These are phyloP conservation scores for Roridomyces roridus DNA, from an alignment of 768 basidiomycete genomes.

Conservation along the genomic window DNA sequence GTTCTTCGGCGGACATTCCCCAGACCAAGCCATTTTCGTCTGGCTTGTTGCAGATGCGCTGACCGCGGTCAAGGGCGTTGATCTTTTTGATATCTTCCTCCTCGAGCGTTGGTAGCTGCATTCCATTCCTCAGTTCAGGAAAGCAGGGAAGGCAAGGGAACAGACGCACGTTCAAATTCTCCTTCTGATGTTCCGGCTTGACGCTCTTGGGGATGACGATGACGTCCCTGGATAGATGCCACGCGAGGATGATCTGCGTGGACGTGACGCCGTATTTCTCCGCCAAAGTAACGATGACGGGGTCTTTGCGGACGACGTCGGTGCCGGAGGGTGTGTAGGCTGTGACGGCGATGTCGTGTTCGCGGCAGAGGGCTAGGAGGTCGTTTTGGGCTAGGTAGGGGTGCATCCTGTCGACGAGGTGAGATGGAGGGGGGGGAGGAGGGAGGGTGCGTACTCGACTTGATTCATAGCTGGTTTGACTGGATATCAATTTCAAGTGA, in stretches of 20 bases:
- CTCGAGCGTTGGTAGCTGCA: conserved; percentile 43
- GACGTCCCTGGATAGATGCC: conserved; percentile 36
- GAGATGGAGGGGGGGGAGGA: too few relatives aligned
- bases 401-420: conserved; percentile 36
- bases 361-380: conserved; percentile 32
- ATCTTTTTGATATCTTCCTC: conserved; percentile 53
- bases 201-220: conserved; percentile 35
- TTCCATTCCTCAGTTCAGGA: too few relatives aligned
- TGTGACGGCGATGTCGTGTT: conserved; percentile 38
- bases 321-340: conserved; percentile 38
- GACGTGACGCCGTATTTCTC: conserved; percentile 34
- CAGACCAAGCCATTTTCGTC: conserved; percentile 41
- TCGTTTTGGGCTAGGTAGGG: conserved; percentile 35
- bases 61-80: conserved; percentile 47
- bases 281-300: conserved; percentile 33
- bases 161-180: conserved; percentile 21
- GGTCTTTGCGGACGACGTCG: conserved; percentile 34
- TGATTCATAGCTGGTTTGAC: conserved; percentile 42
- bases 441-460: too few relatives aligned
- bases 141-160: too few relatives aligned
- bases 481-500: too few relatives aligned
- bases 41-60: conserved; percentile 46
- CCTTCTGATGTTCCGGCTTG: conserved; percentile 14
- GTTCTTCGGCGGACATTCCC: conserved; percentile 45
- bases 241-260: conserved; percentile 37